Evolutionary conservation across 2,329 filamentous ascomycete genomes (phyloP).

Genomic region (Penicillium sclerotiorum): DNA sequence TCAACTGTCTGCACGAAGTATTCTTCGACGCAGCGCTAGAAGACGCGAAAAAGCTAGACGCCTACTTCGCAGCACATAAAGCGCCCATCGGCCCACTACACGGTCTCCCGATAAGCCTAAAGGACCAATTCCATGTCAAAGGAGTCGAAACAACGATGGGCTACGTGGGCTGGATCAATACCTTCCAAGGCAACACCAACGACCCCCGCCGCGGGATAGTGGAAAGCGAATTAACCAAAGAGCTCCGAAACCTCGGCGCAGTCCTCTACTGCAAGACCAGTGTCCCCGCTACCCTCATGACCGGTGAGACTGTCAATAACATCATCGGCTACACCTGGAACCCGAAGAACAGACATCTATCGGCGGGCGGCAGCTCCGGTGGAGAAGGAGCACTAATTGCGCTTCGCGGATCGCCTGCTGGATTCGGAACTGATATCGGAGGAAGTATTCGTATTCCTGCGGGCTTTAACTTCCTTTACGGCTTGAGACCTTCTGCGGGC

Average conservation of each 20-base stretch:
- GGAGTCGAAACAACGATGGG: constrained; percentile 62
- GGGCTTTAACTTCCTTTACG: constrained; percentile 62
- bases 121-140: constrained; percentile 53
- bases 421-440: constrained; percentile 62
- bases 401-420: constrained; percentile 56
- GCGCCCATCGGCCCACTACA: constrained; percentile 62
- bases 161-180: constrained; percentile 67
- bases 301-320: constrained; percentile 63
- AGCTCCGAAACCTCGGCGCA: constrained; percentile 57
- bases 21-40: constrained; percentile 57
- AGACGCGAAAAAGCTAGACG: constrained; percentile 53
- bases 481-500: constrained; percentile 57
- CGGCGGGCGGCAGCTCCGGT: constrained; percentile 61
- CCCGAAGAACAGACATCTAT: constrained; percentile 58
- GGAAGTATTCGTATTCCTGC: constrained; percentile 62
- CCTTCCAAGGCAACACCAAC: constrained; percentile 59
- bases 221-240: constrained; percentile 61
- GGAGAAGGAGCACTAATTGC: constrained; percentile 61
- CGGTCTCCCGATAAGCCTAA: constrained; percentile 61
- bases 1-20: constrained; percentile 57
- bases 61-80: constrained; percentile 46
- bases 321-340: constrained; percentile 62
- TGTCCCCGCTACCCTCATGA: constrained; percentile 59
- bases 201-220: constrained; percentile 52
- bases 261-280: constrained; percentile 60